Evolutionary conservation across 2,329 filamentous ascomycete species (phyloP).

Genomic region (Venturia aucupariae): DNA sequence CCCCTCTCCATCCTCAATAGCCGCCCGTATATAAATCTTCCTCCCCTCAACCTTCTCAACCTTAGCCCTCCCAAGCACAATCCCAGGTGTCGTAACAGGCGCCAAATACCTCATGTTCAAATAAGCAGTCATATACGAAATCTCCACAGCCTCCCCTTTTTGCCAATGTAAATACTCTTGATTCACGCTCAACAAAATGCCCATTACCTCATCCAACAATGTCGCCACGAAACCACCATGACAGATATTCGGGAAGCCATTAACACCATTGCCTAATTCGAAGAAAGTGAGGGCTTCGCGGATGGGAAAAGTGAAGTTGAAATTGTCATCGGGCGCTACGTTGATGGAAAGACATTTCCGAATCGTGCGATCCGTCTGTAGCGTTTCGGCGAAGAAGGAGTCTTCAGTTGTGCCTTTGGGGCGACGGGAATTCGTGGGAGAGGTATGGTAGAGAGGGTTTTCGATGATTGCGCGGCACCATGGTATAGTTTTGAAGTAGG

Average conservation of each 20-base stretch:
- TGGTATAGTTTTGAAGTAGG: slow-evolving; percentile 30
- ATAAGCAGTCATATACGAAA: slow-evolving; percentile 37
- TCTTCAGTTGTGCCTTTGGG: slow-evolving; percentile 38
- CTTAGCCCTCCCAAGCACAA: slow-evolving; percentile 39
- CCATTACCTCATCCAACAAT: slow-evolving; percentile 51
- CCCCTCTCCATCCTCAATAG: slow-evolving; percentile 41
- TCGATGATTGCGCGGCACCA: slow-evolving; percentile 41
- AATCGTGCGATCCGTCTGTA: slow-evolving; percentile 44
- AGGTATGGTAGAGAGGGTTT: slow-evolving; percentile 32
- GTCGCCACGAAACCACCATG: slow-evolving; percentile 52
- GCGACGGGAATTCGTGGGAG: slow-evolving; percentile 30
- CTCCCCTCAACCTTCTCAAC: slow-evolving; percentile 41
- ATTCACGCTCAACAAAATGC: slow-evolving; percentile 24
- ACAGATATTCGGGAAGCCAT: slow-evolving; percentile 43
- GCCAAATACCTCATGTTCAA: slow-evolving; percentile 47
- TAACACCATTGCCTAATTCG: slow-evolving; percentile 42
- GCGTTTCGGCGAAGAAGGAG: slow-evolving; percentile 43
- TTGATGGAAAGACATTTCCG: slow-evolving; percentile 31
- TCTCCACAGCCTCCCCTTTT: slow-evolving; percentile 19
- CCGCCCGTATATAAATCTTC: slow-evolving; percentile 43
- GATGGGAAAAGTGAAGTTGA: neutral
- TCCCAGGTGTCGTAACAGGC: slow-evolving; percentile 43
- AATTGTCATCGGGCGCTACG: neutral
- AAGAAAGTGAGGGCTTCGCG: slow-evolving; percentile 24
- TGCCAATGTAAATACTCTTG: slow-evolving; percentile 15